Evolutionary conservation across 768 basidiomycete genomes (phyloP).

Genomic region (Russula sp.): DNA sequence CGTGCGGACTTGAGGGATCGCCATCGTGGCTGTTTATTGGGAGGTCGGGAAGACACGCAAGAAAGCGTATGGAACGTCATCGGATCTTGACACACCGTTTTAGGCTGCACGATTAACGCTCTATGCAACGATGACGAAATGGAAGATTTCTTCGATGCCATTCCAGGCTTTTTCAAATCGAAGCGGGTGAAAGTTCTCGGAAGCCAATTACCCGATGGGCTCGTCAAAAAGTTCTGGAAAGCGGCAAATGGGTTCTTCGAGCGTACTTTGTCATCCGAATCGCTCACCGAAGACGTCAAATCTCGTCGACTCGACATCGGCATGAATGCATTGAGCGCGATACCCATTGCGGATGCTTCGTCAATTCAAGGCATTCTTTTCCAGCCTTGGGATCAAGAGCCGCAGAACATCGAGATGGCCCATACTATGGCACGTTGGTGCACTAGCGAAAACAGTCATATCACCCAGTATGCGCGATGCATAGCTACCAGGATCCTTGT

Average conservation of each 20-base stretch:
- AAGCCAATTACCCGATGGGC: not conserved
- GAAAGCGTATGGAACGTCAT: no score
- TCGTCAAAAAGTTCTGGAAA: not conserved
- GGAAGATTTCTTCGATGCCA: not conserved
- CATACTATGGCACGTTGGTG: not conserved
- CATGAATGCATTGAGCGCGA: no score
- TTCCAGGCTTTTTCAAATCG: not conserved
- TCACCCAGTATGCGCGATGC: not conserved
- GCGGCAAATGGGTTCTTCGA: not conserved
- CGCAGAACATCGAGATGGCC: not conserved
- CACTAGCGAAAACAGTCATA: not conserved
- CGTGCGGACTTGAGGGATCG: no score
- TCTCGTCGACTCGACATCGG: no score
- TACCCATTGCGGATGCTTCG: no score
- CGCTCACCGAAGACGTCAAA: not conserved
- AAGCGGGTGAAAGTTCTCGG: not conserved
- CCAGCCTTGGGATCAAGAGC: not conserved
- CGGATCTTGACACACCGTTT: no score
- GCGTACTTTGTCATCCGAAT: not conserved
- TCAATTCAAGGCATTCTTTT: no score
- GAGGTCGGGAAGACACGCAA: no score
- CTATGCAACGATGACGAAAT: not conserved
- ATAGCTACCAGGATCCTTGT: not conserved
- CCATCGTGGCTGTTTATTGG: no score
- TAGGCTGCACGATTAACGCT: not conserved